These are phyloP conservation scores for Salinomyces thailandicus DNA, from an alignment of 2,329 filamentous ascomycete species.

Conservation along the genomic window DNA sequence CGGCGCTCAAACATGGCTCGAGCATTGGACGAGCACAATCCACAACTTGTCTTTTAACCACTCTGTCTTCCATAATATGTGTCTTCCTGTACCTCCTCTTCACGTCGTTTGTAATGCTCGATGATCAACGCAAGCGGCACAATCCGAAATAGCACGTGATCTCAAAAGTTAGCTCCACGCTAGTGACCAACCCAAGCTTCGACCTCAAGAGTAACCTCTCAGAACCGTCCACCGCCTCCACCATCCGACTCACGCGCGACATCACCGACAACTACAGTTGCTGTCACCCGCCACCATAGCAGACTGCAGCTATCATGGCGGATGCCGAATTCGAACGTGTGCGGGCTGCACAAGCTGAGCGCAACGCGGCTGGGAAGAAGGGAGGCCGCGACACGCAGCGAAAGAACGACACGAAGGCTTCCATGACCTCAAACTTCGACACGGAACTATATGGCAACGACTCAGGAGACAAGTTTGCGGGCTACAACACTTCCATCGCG, in stretches of 20 bases:
- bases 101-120: no score
- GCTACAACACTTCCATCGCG: slow-evolving; percentile 84
- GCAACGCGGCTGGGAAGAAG: slow-evolving; percentile 68
- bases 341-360: slow-evolving; percentile 82
- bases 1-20: no score
- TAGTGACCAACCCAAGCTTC: neutral
- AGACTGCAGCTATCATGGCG: slow-evolving; percentile 19
- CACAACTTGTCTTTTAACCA: no score
- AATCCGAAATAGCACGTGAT: no score
- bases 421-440: slow-evolving; percentile 81
- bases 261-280: neutral
- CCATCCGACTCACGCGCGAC: no score
- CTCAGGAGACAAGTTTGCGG: slow-evolving; percentile 68
- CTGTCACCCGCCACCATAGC: neutral
- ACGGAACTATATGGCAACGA: slow-evolving; percentile 71
- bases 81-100: no score
- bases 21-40: no score
- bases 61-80: no score
- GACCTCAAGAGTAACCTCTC: no score
- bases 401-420: slow-evolving; percentile 81
- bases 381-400: slow-evolving; percentile 71
- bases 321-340: slow-evolving; percentile 77
- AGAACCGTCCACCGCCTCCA: no score
- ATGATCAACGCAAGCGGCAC: no score
- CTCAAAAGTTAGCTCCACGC: neutral